Percentiles rank a stretch among this genome's conserved stretches.
Conservation (phyloP, 768 basidiomycete genomes). For the Exidia glandulosa region DNA sequence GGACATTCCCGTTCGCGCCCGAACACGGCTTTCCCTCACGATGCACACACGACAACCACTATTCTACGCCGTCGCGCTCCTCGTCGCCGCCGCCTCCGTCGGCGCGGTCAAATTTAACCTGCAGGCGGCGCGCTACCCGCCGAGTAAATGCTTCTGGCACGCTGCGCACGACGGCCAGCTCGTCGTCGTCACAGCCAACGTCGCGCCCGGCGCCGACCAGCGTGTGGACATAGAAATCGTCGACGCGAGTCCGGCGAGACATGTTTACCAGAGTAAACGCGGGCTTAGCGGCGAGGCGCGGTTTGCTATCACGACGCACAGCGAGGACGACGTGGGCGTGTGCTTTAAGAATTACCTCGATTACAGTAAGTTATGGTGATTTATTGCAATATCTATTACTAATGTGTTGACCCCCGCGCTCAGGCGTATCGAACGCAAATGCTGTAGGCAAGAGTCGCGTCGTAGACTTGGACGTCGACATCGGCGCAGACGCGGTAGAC, state of each 20-base stretch:
- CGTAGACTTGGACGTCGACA: constrained; percentile 91
- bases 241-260: constrained; percentile 73
- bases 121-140: constrained; percentile 59
- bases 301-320: constrained; percentile 87
- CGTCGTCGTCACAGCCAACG: constrained; percentile 93
- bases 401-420: neutral
- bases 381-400: neutral
- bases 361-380: constrained; percentile 39
- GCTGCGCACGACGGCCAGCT: constrained; percentile 74
- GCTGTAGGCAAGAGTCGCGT: constrained; percentile 46
- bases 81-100: constrained; percentile 18
- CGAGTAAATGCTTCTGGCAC: constrained; percentile 91
- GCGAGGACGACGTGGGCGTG: constrained; percentile 89
- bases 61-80: constrained; percentile 20
- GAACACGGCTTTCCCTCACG: neutral
- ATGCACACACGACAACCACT: neutral
- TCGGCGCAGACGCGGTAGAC: constrained; percentile 96
- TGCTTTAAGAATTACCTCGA: constrained; percentile 82
- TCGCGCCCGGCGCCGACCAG: constrained; percentile 63
- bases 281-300: constrained; percentile 85
- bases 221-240: constrained; percentile 90
- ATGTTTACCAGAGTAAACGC: constrained; percentile 84
- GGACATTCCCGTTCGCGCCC: neutral
- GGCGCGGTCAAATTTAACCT: constrained; percentile 80
- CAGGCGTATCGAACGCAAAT: constrained; percentile 39